These are phyloP conservation scores for Pochonia chlamydosporia DNA, from an alignment of 2,329 filamentous ascomycete genomes.

Conservation along the genomic window DNA sequence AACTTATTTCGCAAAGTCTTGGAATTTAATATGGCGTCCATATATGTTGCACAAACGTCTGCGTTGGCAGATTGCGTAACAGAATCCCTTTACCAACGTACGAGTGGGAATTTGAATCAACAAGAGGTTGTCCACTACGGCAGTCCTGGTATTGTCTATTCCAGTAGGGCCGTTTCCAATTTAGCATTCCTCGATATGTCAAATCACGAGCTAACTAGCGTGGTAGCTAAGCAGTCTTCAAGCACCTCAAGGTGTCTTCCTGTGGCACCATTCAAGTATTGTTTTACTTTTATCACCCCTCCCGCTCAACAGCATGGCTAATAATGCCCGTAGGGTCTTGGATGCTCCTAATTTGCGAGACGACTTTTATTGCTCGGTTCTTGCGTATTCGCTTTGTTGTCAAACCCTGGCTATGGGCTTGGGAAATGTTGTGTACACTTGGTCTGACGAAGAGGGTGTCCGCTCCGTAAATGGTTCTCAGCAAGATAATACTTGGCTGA, in stretches of 20 bases:
- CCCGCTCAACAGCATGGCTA: neutral
- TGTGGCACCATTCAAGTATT: slow-evolving; percentile 70
- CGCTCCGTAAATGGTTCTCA: slow-evolving; percentile 32
- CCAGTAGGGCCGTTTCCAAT: neutral
- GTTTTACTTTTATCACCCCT: slow-evolving; percentile 8
- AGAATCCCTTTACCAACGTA: neutral
- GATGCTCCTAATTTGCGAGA: slow-evolving; percentile 86
- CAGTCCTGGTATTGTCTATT: neutral
- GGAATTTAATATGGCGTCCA: slow-evolving; percentile 34
- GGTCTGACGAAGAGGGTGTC: slow-evolving; percentile 73
- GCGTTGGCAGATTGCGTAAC: slow-evolving; percentile 17
- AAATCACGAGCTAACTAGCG: neutral
- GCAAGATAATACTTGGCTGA: slow-evolving; percentile 50
- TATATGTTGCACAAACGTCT: neutral
- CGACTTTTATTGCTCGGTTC: slow-evolving; percentile 89
- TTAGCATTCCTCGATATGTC: neutral
- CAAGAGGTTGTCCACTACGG: neutral
- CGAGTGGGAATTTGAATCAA: neutral
- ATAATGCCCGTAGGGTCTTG: slow-evolving; percentile 53
- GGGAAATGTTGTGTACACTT: slow-evolving; percentile 73
- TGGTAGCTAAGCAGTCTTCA: slow-evolving; percentile 3
- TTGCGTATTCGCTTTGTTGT: slow-evolving; percentile 74
- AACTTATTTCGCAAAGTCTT: slow-evolving; percentile 64
- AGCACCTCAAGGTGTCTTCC: slow-evolving; percentile 47
- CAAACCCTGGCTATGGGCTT: slow-evolving; percentile 80